Percentiles rank a stretch among this genome's conserved stretches.
phyloP scores from a whole-genome alignment of 306 rosid species.

The Cucumis hystrix region DNA sequence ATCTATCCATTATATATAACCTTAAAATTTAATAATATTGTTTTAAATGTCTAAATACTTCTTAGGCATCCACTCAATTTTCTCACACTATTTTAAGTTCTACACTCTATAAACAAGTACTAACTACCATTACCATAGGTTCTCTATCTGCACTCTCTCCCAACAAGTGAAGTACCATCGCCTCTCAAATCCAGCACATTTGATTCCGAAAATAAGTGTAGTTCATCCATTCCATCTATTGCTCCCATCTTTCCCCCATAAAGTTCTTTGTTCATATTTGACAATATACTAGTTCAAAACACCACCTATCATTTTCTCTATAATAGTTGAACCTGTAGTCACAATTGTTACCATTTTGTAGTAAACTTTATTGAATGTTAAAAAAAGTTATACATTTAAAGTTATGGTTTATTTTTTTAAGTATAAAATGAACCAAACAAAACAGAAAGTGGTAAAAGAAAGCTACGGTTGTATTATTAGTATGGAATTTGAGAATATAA shows the following conservation, averaged over 20 bases:
- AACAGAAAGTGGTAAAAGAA: too few species aligned
- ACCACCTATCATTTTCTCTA: background rate
- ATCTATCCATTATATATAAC: too few species aligned
- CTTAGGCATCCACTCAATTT: background rate
- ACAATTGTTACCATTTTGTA: background rate
- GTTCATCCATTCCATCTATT: background rate
- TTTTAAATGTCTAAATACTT: background rate
- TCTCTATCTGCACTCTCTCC: background rate
- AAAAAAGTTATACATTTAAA: too few species aligned
- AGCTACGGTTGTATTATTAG: background rate
- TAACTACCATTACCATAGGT: background rate
- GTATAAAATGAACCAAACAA: too few species aligned
- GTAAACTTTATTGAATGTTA: too few species aligned
- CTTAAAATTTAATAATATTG: background rate
- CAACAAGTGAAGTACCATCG: background rate
- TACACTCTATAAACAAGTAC: background rate
- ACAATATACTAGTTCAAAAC: background rate
- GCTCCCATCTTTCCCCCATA: background rate
- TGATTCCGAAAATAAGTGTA: background rate
- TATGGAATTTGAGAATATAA: background rate
- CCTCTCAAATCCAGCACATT: background rate
- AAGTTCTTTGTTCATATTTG: background rate
- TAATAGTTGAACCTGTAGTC: background rate
- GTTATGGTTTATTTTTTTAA: too few species aligned
- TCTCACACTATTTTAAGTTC: background rate